These are phyloP conservation scores for Grosmannia huntii DNA, from an alignment of 2,329 filamentous ascomycete species.

Conservation along the genomic window DNA sequence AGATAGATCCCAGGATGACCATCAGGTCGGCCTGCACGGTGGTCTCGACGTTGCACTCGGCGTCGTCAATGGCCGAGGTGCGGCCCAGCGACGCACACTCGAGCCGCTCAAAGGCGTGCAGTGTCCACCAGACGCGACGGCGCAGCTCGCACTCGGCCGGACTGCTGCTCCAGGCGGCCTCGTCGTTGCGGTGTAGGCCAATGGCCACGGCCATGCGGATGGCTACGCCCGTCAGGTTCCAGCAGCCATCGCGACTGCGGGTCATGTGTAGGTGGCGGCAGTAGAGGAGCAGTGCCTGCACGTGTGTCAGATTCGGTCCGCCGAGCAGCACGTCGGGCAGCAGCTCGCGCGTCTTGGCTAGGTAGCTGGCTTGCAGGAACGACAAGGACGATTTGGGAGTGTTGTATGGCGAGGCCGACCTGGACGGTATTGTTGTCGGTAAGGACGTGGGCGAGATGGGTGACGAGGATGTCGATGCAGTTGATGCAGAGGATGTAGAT, in stretches of 20 bases:
- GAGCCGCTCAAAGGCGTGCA: slow-evolving; percentile 20
- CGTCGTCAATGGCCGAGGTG: slow-evolving; percentile 18
- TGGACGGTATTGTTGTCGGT: neutral
- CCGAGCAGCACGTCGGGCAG: slow-evolving; percentile 10
- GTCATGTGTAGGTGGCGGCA: slow-evolving; percentile 12
- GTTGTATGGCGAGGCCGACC: neutral
- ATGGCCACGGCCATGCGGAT: slow-evolving; percentile 12
- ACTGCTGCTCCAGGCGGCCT: slow-evolving; percentile 7
- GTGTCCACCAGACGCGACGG: slow-evolving; percentile 20
- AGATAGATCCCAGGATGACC: slow-evolving; percentile 15
- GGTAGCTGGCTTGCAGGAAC: slow-evolving; percentile 4
- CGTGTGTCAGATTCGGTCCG: slow-evolving; percentile 10
- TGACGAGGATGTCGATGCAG: neutral
- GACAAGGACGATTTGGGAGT: no score
- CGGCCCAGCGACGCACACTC: slow-evolving; percentile 19
- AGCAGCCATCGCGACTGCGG: slow-evolving; percentile 11
- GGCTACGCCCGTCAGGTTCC: slow-evolving; percentile 12
- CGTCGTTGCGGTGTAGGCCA: slow-evolving; percentile 11
- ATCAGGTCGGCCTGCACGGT: slow-evolving; percentile 14
- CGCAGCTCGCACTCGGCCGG: slow-evolving; percentile 20
- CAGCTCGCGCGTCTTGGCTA: slow-evolving; percentile 6
- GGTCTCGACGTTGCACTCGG: slow-evolving; percentile 17
- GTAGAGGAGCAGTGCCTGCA: slow-evolving; percentile 13
- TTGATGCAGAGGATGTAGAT: no score
- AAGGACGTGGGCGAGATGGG: neutral